These are phyloP conservation scores for Bullera alba DNA, from an alignment of 768 basidiomycete genomes.

Conservation along the genomic window DNA sequence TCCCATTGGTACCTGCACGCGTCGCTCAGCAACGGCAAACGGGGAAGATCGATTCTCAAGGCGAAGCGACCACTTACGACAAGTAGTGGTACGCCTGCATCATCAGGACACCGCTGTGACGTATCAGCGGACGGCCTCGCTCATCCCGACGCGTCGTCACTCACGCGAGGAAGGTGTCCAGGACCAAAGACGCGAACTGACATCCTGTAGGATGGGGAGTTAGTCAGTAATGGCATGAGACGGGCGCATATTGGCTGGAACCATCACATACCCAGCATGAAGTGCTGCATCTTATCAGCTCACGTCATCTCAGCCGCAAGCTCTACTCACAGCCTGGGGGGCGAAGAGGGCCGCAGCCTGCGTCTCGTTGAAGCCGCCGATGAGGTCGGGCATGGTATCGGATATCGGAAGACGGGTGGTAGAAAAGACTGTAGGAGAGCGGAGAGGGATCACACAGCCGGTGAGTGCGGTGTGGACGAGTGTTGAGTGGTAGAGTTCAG, in stretches of 20 bases:
- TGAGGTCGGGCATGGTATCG: background rate
- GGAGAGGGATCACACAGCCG: too few relatives aligned
- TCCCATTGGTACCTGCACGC: background rate
- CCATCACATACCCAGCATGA: slow-evolving; percentile 12
- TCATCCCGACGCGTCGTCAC: background rate
- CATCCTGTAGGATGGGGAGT: slow-evolving; percentile 11
- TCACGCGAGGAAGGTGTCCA: slow-evolving; percentile 21
- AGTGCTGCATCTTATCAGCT: slow-evolving; percentile 1
- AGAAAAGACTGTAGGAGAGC: background rate
- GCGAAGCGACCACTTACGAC: slow-evolving; percentile 2
- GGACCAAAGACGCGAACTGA: slow-evolving; percentile 20
- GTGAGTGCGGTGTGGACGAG: too few relatives aligned
- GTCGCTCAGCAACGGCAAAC: too few relatives aligned
- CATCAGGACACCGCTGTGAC: slow-evolving; percentile 15
- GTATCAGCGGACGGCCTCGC: background rate
- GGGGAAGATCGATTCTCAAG: background rate
- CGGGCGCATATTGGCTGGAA: background rate
- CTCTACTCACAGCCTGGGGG: slow-evolving; percentile 11
- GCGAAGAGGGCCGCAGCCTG: slow-evolving; percentile 10
- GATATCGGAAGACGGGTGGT: background rate
- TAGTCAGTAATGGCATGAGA: too few relatives aligned
- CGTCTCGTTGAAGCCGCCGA: slow-evolving; percentile 13
- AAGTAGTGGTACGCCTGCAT: slow-evolving; percentile 24
- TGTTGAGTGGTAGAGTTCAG: too few relatives aligned
- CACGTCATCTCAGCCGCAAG: background rate